A percentile compares a stretch with the other conserved stretches of the same genome.
phyloP scores from a whole-genome alignment of 768 basidiomycete genomes.

The Boletus speciosus region DNA sequence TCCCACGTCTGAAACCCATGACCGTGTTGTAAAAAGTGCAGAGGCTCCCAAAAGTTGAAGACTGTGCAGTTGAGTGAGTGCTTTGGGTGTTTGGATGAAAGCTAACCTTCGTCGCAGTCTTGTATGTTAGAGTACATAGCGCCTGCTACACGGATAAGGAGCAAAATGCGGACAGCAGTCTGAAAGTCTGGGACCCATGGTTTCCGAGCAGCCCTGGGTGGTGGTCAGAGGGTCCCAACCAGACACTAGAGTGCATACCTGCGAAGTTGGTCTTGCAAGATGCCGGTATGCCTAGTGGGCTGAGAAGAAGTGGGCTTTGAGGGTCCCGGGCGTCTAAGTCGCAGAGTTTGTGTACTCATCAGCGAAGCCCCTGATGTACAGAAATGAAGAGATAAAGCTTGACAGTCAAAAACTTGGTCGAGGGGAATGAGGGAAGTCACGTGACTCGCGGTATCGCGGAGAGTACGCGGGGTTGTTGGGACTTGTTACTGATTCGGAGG shows the following conservation, averaged over 20 bases:
- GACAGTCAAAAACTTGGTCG: not conserved
- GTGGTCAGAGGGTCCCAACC: constrained; percentile 8
- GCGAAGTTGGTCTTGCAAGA: constrained; percentile 78
- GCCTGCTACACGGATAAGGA: constrained; percentile 73
- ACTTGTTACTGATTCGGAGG: not conserved
- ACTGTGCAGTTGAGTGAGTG: constrained; percentile 46
- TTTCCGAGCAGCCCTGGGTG: constrained; percentile 56
- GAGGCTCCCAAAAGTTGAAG: constrained; percentile 98
- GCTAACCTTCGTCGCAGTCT: constrained; percentile 93
- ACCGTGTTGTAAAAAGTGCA: constrained; percentile 86
- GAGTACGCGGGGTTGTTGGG: not conserved
- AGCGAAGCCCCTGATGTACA: not conserved
- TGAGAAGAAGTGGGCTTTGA: constrained; percentile 25
- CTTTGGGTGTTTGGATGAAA: not conserved
- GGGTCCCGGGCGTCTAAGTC: constrained; percentile 45
- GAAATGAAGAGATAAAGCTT: not conserved
- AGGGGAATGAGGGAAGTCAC: not conserved
- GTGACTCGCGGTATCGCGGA: constrained; percentile 10
- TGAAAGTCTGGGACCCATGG: constrained; percentile 88
- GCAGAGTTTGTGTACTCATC: constrained; percentile 48
- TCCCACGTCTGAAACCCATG: constrained; percentile 99
- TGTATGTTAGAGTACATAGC: constrained; percentile 96
- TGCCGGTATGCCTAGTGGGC: constrained; percentile 54
- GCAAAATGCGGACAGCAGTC: constrained; percentile 76
- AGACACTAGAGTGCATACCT: constrained; percentile 41